Evolutionary conservation across 164 flowering plant genomes (phyloP).

Genomic region (Vitis rupestris): DNA sequence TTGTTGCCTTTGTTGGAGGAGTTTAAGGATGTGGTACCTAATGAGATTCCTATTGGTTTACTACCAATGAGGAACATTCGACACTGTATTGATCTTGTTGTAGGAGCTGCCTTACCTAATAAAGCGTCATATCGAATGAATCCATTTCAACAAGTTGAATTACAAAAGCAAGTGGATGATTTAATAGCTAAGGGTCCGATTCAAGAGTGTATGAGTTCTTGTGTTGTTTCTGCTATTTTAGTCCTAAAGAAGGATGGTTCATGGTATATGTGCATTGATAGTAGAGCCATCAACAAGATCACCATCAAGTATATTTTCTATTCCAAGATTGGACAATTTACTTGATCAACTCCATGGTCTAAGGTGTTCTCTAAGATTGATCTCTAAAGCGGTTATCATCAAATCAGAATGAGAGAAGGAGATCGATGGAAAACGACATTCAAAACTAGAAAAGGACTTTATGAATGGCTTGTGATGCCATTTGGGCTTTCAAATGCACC

Average conservation of each 20-base stretch:
- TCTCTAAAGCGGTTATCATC: slow-evolving; percentile 8
- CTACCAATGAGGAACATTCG: too few relatives aligned
- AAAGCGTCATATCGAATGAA: too few relatives aligned
- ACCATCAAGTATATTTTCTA: not conserved
- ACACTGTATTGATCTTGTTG: too few relatives aligned
- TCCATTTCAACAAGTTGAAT: too few relatives aligned
- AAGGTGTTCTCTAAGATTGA: slow-evolving; percentile 11
- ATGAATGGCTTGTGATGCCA: slow-evolving; percentile 23
- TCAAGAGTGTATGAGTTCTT: not conserved
- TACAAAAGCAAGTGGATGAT: too few relatives aligned
- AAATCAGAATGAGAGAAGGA: slow-evolving; percentile 3
- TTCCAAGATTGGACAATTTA: not conserved
- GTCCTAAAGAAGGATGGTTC: not conserved
- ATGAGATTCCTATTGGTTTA: too few relatives aligned
- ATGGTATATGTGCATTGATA: not conserved
- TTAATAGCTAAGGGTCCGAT: too few relatives aligned
- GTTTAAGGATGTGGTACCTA: too few relatives aligned
- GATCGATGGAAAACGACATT: slow-evolving; percentile 24
- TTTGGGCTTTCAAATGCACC: slow-evolving; percentile 18
- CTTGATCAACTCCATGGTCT: not conserved
- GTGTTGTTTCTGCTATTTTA: not conserved
- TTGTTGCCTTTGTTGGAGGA: too few relatives aligned
- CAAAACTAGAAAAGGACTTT: slow-evolving; percentile 11
- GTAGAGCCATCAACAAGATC: slow-evolving; percentile 3
- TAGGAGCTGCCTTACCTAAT: too few relatives aligned